These are phyloP conservation scores for Rhizoctonia solani DNA, from an alignment of 1,284 basidiomycete species.

Conservation along the genomic window DNA sequence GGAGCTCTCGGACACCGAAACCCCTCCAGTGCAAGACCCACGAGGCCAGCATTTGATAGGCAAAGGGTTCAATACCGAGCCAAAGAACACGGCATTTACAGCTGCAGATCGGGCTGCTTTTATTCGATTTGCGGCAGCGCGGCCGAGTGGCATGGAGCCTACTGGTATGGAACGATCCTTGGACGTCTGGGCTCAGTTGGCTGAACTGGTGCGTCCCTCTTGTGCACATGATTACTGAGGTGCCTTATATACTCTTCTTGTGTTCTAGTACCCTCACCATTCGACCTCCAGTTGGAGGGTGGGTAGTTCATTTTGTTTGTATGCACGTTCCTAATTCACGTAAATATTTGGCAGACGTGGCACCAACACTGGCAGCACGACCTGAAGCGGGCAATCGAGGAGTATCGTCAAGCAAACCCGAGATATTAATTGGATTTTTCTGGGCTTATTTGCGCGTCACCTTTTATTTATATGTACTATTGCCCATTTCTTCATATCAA, in stretches of 20 bases:
- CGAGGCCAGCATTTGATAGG: not conserved
- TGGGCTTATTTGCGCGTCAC: not conserved
- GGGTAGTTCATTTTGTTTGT: not conserved
- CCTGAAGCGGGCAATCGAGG: not conserved
- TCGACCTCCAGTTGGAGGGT: conserved; percentile 23
- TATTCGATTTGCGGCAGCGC: conserved; percentile 23
- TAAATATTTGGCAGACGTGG: conserved; percentile 10
- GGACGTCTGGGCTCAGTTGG: conserved; percentile 16
- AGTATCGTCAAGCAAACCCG: conserved; percentile 1
- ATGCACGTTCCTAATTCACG: not conserved
- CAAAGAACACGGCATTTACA: not conserved
- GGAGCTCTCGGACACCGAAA: not conserved
- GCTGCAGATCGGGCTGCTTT: not conserved
- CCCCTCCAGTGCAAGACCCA: not conserved
- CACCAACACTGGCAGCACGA: conserved; percentile 20
- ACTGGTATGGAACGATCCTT: not conserved
- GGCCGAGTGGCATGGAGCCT: conserved; percentile 26
- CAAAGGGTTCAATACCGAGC: not conserved
- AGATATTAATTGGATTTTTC: too few relatives aligned
- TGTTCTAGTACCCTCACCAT: conserved; percentile 8
- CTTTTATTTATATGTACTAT: not conserved
- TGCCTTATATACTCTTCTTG: not conserved
- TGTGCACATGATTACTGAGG: not conserved
- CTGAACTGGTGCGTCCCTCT: not conserved
- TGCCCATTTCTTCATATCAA: not conserved